These are phyloP conservation scores for Cordyceps militaris DNA, from an alignment of 2,329 filamentous ascomycete genomes.

Conservation along the genomic window DNA sequence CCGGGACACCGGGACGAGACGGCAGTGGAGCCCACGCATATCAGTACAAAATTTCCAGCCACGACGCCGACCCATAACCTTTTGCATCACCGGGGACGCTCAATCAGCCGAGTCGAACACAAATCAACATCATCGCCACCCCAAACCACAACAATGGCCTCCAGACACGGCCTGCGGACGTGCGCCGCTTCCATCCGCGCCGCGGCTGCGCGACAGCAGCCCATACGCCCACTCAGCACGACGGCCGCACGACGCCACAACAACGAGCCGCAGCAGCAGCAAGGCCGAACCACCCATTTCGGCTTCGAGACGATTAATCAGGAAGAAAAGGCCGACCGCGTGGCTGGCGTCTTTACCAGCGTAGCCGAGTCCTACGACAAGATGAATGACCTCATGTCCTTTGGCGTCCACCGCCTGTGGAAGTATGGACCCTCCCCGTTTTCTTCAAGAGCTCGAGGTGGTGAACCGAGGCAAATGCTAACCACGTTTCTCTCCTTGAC, in stretches of 20 bases:
- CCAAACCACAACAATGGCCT: not conserved
- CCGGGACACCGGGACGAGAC: not conserved
- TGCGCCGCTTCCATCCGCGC: slow-evolving; percentile 20
- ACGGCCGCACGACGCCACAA: slow-evolving; percentile 21
- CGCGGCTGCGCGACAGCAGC: slow-evolving; percentile 11
- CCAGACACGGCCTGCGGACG: slow-evolving; percentile 23
- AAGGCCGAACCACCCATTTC: slow-evolving; percentile 71
- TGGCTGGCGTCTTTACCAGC: slow-evolving; percentile 86
- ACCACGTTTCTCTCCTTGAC: not conserved
- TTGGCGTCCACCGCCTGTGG: slow-evolving; percentile 95
- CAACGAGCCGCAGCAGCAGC: slow-evolving; percentile 17
- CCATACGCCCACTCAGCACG: slow-evolving; percentile 23
- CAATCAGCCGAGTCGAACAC: not conserved
- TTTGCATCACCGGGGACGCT: not conserved
- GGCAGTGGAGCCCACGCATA: not conserved
- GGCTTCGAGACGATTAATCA: slow-evolving; percentile 82
- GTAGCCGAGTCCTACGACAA: slow-evolving; percentile 92
- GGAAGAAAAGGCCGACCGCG: slow-evolving; percentile 62
- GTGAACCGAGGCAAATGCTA: not conserved
- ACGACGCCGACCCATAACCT: not conserved
- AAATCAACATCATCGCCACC: not conserved
- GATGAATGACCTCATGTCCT: slow-evolving; percentile 99
- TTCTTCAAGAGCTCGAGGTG: not conserved
- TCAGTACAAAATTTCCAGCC: slow-evolving; percentile 7
- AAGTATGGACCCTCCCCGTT: slow-evolving; percentile 46